Base-by-base conservation (phyloP, 768 basidiomycete species). In the Suillus cothurnatus region DNA sequence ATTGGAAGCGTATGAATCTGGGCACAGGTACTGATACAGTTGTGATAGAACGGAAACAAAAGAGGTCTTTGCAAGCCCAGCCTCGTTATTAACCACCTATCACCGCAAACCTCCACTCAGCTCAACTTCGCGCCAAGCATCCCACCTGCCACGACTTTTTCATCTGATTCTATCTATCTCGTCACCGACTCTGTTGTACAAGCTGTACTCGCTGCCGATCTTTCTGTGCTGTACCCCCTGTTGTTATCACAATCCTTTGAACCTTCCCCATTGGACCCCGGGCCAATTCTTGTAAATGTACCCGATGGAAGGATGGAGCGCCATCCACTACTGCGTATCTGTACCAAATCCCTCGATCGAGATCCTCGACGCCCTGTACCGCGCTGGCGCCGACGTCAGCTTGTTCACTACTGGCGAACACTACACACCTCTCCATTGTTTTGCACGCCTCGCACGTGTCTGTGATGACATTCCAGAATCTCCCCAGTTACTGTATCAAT, bases 261-360 rank as follows among this genome's bases (percentile, higher is more conserved):
- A 65, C 80, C 84, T 11, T 81, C 82, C 39, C 79, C 81, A 32
- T 61, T 70, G 47, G 72, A 74, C 57, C 69, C 67, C 58, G 70
- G 71, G 52, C 83, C 85, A 23, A 66, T 83, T 69, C 84, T 93
- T 66, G 86, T 93, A 71, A 93, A 93, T 78, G 72, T 82, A 64
- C 86, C 86, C 36, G 91, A 93, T 80, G 7, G 81, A 84, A 59
- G 91, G 90, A 58, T 92, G 91, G 89, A 87, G 88, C 68, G 81
- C 87, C 62, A 82, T 93, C 59, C 92, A 93, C 69, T 81, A 92
- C 70, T 90, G 88, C 71, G 86, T 83, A 63, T 82, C 85, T 64
- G 79, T 80, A 59, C 76, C 78, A 61, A 75, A 78, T 28, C 91
- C 89, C 4, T 89, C 86, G 15, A 77, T 85, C 50, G 82, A 87